Base-by-base conservation (phyloP, 306 rosid genomes). In the Quercus robur region DNA sequence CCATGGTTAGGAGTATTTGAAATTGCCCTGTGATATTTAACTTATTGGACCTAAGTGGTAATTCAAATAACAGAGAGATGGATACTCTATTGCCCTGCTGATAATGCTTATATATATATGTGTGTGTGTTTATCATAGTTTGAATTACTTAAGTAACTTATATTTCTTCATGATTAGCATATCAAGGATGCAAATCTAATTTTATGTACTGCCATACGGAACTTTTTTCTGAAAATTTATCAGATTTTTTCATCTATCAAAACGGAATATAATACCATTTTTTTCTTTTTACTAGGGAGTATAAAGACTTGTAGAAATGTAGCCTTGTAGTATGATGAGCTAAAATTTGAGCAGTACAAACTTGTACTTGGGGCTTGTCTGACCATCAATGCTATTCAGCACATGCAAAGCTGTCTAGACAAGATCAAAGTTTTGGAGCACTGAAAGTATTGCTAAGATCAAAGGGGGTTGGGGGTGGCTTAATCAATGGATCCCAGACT, bases 291-390 rank as follows among this genome's bases (percentile, higher is more conserved):
- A 89, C 85, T 78, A 90, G 21, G 97, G 72, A 90, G 92, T 72
- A 83, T 88, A 66, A 84, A 73, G 81, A 96, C 92, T 51, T 85
- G 96, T 79, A 90, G 81, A 86, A 83, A 69, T 70, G 87, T 87
- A 1, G 92, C 97, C 14, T 84, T 90, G 81, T 91, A 89, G 86
- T 82, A 90, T 26, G 96, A 95, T 63, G 81, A 86, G 83, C 76
- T 81, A 30, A 95, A 93, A 75, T 91, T 92, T 85, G 87, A 93
- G 82, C 96, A 87, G 75, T 80, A 78, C 88, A 93, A 93, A 80
- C 82, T 93, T 77, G 79, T 74, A 67, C 87, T 78, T 74, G 92
- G 90, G 71, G 84, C 83, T 84, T 83, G 78, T 78, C 81, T 90
- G 13, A 79, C 91, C 6, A 57, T 82, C 15, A 82, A 86, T 38